Conservation (phyloP, 1,284 basidiomycete species). For the Chiua sp. region DNA sequence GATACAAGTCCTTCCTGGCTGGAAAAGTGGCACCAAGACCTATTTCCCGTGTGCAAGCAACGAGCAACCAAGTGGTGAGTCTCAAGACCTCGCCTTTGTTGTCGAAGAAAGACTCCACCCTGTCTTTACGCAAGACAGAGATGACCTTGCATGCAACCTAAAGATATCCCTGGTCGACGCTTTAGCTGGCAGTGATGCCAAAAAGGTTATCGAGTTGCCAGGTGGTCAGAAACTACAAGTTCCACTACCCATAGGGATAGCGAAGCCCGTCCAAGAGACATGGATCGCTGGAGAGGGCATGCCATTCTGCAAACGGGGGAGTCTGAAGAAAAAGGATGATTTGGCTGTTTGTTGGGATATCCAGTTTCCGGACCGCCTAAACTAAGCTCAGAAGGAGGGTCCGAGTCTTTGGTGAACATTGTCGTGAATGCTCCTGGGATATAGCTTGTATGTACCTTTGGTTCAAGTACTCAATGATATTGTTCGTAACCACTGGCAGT, state of each 20-base stretch:
- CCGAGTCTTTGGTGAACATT: slow-evolving; percentile 78
- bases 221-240: slow-evolving; percentile 83
- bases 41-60: slow-evolving; percentile 90
- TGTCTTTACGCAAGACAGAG: slow-evolving; percentile 77
- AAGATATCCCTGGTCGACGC: slow-evolving; percentile 86
- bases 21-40: slow-evolving; percentile 92
- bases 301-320: slow-evolving; percentile 87
- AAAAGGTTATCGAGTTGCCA: slow-evolving; percentile 67
- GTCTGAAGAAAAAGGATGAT: slow-evolving; percentile 79
- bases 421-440: slow-evolving; percentile 33
- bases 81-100: slow-evolving; percentile 89
- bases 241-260: slow-evolving; percentile 67
- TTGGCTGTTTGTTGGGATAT: slow-evolving; percentile 85
- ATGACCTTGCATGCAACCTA: slow-evolving; percentile 73
- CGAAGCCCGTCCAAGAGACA: slow-evolving; percentile 83
- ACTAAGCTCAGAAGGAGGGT: slow-evolving; percentile 78
- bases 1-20: slow-evolving; percentile 86
- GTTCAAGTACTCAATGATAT: slow-evolving; percentile 5
- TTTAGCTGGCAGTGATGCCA: slow-evolving; percentile 59
- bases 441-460: slow-evolving; percentile 22
- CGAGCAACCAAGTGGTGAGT: slow-evolving; percentile 75
- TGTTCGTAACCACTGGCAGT: too few relatives aligned
- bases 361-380: slow-evolving; percentile 80
- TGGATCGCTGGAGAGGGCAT: slow-evolving; percentile 83
- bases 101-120: slow-evolving; percentile 91